Percentiles rank a stretch among this genome's conserved stretches.
Evolutionary conservation across 352 stramenopile genomes (phyloP).

Genomic region (Globisporangium polare): DNA sequence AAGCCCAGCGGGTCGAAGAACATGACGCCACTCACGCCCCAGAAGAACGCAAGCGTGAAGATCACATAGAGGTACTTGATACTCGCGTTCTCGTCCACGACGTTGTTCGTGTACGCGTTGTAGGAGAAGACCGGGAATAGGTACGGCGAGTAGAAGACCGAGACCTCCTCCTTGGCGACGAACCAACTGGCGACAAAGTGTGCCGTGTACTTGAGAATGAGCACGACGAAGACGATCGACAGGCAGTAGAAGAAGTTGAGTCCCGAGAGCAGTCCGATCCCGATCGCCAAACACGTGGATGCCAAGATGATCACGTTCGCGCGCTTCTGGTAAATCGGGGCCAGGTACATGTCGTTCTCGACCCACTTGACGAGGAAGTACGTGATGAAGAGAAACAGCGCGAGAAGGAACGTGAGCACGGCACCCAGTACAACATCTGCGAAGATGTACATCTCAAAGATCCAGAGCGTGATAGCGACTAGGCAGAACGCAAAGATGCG

Average conservation of each 20-base stretch:
- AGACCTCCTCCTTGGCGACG: conserved; percentile 53
- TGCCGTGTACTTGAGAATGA: conserved; percentile 70
- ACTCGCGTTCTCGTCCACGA: conserved; percentile 82
- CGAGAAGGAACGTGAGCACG: conserved; percentile 51
- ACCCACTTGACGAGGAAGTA: conserved; percentile 84
- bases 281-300: conserved; percentile 35
- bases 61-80: conserved; percentile 65
- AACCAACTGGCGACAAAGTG: conserved; percentile 63
- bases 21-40: conserved; percentile 84
- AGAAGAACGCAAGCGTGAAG: conserved; percentile 73
- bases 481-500: conserved; percentile 33
- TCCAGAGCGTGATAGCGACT: conserved; percentile 46
- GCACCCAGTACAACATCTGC: conserved; percentile 46
- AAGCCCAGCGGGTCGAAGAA: conserved; percentile 89
- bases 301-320: conserved; percentile 37
- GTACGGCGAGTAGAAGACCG: conserved; percentile 84
- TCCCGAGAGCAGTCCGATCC: conserved; percentile 39
- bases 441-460: conserved; percentile 81
- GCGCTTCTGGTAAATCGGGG: conserved; percentile 51
- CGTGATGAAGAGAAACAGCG: conserved; percentile 65
- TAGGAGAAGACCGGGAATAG: conserved; percentile 91
- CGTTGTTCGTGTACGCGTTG: conserved; percentile 88
- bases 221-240: conserved; percentile 80
- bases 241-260: conserved; percentile 82
- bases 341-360: conserved; percentile 80